Base-by-base conservation (phyloP, 169 alveolate species). In the Plasmodium coatneyi region DNA sequence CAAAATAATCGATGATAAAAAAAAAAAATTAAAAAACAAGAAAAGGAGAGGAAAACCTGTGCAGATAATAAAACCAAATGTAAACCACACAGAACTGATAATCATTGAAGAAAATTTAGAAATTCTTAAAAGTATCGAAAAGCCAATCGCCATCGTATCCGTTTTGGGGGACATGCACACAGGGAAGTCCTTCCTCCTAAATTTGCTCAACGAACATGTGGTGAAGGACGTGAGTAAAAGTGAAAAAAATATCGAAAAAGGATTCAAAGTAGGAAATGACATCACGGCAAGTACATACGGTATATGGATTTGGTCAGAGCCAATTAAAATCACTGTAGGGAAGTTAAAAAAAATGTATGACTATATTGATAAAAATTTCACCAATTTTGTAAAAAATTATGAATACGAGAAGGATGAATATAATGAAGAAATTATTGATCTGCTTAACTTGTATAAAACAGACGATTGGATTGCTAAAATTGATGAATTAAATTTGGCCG, bases 131-230 rank as follows among this genome's bases (percentile, higher is more conserved):
- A 93, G 78, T 25, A 46, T 96, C 5, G 96, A 95, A 7, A 95
- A 95, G 56, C 98, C 98, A 39, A 81, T 97, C 52, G 97, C 97
- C n/a, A 92, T 96, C 10, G 96, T 97, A 12, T 95, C 97, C 7
- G 97, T 96, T 10, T 83, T 97, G 70, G 98, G 98, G 39, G 93
- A 95, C 60, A 83, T 96, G 89, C 96, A 96, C 79, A 92, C 97
- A 39, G 98, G 98, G 5, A 96, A 96, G 91, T 93, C 97, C 9
- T 96, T 95, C 46, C 76, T 96, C 25, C 79, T 96, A 12, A 96
- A 96, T 84, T 95, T 93, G 60, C 71, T 96, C 1, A 96, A 96
- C 60, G 97, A 96, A 28, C 93, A 96, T 52, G 83, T 87, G 6
- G 71, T 96, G 28, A 79, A 90, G 71, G 96, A 87, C 41, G 39